phyloP scores from a whole-genome alignment of 495 filamentous ascomycete genomes.

The Aspergillus egyptiacus region DNA sequence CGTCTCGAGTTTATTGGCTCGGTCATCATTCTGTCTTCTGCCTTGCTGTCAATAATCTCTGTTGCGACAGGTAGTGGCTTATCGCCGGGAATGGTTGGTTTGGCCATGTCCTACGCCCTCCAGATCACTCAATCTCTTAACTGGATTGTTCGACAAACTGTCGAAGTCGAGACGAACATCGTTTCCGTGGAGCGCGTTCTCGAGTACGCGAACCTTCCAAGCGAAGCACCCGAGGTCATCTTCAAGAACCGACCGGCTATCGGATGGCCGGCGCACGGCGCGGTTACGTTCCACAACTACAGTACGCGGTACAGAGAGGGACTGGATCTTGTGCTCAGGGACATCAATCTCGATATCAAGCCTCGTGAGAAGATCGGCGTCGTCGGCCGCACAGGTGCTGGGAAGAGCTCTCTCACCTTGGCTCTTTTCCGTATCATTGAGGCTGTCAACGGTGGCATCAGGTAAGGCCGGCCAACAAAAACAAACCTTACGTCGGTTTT shows the following conservation, averaged over 20 bases:
- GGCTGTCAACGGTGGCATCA: constrained; percentile 69
- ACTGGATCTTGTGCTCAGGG: constrained; percentile 85
- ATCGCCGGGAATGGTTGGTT: constrained; percentile 75
- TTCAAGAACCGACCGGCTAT: constrained; percentile 78
- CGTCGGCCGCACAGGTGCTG: constrained; percentile 91
- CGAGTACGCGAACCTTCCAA: constrained; percentile 89
- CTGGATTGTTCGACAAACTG: constrained; percentile 98
- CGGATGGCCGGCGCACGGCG: constrained; percentile 88
- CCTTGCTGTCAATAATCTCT: constrained; percentile 74
- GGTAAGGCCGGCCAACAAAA: constrained; percentile 29
- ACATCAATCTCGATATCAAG: constrained; percentile 86
- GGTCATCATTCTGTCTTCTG: constrained; percentile 83
- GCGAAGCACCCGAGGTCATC: constrained; percentile 93
- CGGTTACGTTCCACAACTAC: constrained; percentile 87
- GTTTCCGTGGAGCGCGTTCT: constrained; percentile 97
- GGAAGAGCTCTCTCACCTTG: constrained; percentile 92
- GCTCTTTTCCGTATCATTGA: constrained; percentile 97
- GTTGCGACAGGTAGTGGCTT: constrained; percentile 65
- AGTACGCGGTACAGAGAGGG: constrained; percentile 87
- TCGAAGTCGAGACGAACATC: constrained; percentile 99
- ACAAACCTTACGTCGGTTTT: neutral
- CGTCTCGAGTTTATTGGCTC: constrained; percentile 95
- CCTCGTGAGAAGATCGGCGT: constrained; percentile 97
- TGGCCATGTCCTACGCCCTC: constrained; percentile 94
- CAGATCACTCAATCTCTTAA: constrained; percentile 98